Evolutionary conservation across 169 alveolate species (phyloP).

Genomic region (Sarcocystis neurona): DNA sequence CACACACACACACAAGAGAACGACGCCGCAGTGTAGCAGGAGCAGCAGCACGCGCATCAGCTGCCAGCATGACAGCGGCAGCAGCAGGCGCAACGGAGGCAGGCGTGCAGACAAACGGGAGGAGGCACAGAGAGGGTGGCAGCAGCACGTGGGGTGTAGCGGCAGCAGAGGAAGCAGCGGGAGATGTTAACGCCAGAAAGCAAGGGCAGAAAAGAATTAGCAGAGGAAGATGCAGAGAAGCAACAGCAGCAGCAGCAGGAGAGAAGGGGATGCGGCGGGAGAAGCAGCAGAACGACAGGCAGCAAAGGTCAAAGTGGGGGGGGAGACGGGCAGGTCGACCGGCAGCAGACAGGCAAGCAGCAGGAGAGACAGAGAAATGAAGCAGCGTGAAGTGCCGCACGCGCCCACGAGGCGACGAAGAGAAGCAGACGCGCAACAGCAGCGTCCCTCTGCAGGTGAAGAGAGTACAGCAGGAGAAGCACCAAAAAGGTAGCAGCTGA

Average conservation of each 20-base stretch:
- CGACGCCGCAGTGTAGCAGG: neutral
- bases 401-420: no score
- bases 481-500: no score
- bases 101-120: no score
- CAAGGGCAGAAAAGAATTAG: neutral
- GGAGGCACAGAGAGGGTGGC: neutral
- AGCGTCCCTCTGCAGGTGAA: no score
- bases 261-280: neutral
- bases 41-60: neutral
- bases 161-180: neutral
- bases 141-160: neutral
- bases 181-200: neutral
- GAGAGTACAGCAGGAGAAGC: no score
- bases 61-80: no score
- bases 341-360: neutral
- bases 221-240: neutral
- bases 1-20: neutral
- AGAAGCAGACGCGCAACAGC: no score
- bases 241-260: neutral
- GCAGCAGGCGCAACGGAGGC: no score
- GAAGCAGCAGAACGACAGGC: neutral
- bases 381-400: neutral
- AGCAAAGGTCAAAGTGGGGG: neutral
- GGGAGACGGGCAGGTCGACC: neutral
- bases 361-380: neutral